phyloP scores from a whole-genome alignment of 2,329 filamentous ascomycete genomes.

The Aspergillus amoenus region DNA sequence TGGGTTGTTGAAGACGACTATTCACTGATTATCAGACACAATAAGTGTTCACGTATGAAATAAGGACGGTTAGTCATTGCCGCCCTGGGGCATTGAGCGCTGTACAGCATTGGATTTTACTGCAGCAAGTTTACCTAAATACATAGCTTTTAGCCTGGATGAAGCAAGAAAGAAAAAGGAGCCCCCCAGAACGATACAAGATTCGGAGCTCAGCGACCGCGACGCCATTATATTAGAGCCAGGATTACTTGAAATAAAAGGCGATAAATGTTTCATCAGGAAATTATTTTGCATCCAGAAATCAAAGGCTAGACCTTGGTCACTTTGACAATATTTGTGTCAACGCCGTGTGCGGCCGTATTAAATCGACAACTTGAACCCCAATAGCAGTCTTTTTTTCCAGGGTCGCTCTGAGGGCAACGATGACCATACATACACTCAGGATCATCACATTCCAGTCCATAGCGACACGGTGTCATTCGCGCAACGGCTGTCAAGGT shows the following conservation, averaged over 20 bases:
- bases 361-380: slow-evolving; percentile 60
- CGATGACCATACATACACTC: slow-evolving; percentile 65
- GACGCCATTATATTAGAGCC: slow-evolving; percentile 7
- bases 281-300: not conserved
- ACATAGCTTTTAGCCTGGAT: not conserved
- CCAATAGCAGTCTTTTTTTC: slow-evolving; percentile 57
- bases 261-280: not conserved
- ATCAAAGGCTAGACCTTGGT: slow-evolving; percentile 39
- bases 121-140: not conserved
- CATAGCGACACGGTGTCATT: slow-evolving; percentile 62
- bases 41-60: not conserved
- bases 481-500: slow-evolving; percentile 60
- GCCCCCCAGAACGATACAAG: not conserved
- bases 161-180: not conserved
- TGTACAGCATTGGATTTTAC: not conserved
- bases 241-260: not conserved
- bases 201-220: not conserved
- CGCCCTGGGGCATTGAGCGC: not conserved
- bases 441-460: slow-evolving; percentile 56
- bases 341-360: slow-evolving; percentile 57
- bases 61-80: not conserved
- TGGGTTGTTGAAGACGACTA: slow-evolving; percentile 64
- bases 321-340: slow-evolving; percentile 56
- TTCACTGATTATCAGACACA: slow-evolving; percentile 35
- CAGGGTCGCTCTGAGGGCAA: slow-evolving; percentile 56